phyloP scores from a whole-genome alignment of 352 stramenopile genomes.

The Pythium folliculosum region DNA sequence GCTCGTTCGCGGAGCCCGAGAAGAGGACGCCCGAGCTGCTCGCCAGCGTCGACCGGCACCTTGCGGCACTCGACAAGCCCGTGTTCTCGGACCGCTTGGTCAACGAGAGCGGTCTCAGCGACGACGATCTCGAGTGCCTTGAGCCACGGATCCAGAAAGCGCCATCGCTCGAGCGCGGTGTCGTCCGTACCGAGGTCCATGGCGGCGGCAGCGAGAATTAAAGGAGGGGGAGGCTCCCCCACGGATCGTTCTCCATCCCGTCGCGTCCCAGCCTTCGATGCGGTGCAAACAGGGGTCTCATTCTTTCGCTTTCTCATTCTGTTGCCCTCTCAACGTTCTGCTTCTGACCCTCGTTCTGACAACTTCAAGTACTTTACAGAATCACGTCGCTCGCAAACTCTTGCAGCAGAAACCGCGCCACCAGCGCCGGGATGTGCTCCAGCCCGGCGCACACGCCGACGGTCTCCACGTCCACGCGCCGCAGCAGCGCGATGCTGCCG shows the following conservation, averaged over 20 bases:
- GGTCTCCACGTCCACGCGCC: neutral
- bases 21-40: constrained; percentile 34
- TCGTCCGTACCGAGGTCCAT: too few relatives aligned
- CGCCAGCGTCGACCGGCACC: constrained; percentile 39
- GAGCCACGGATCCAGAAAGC: too few relatives aligned
- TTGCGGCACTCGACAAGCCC: constrained; percentile 39
- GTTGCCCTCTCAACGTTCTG: neutral
- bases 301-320: neutral
- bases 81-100: constrained; percentile 46
- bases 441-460: constrained; percentile 1
- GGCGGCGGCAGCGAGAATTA: too few relatives aligned
- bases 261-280: too few relatives aligned
- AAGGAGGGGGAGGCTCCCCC: too few relatives aligned
- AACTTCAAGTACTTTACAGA: neutral
- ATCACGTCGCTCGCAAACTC: constrained; percentile 20
- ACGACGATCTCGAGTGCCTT: constrained; percentile 42
- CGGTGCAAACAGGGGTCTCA: neutral
- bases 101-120: constrained; percentile 46
- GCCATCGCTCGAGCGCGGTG: too few relatives aligned
- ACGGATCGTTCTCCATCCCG: too few relatives aligned
- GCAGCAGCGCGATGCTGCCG: neutral
- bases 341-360: neutral
- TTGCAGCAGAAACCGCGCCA: constrained; percentile 16
- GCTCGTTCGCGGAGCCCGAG: constrained; percentile 34
- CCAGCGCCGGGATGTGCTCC: constrained; percentile 8